A percentile compares a stretch with the other conserved stretches of the same genome.
These are phyloP conservation scores for Ilyonectria destructans DNA, from an alignment of 2,329 filamentous ascomycete species.

Conservation along the genomic window DNA sequence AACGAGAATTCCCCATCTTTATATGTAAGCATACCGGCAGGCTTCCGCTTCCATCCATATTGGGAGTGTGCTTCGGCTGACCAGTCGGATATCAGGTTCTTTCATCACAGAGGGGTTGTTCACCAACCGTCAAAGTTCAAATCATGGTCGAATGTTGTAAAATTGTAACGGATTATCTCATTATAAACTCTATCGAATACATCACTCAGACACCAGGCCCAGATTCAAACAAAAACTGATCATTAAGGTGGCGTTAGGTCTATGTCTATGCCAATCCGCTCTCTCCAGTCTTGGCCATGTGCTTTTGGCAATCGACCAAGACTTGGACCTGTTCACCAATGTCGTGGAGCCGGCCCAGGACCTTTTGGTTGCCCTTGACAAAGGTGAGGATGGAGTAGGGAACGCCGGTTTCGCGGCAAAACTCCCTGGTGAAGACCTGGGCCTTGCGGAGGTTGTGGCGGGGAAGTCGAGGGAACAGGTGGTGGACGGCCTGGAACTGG, in stretches of 20 bases:
- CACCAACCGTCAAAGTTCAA: too few species aligned
- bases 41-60: too few species aligned
- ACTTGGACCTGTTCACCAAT: conserved; percentile 74
- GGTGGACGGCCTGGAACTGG: conserved; percentile 82
- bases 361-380: conserved; percentile 73
- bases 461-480: conserved; percentile 79
- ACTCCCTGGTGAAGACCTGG: conserved; percentile 74
- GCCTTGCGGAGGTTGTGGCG: conserved; percentile 77
- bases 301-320: conserved; percentile 70
- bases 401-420: conserved; percentile 76
- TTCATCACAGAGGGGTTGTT: too few species aligned
- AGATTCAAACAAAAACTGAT: not conserved
- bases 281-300: conserved; percentile 65
- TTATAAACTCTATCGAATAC: too few species aligned
- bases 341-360: conserved; percentile 66
- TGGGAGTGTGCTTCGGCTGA: too few species aligned
- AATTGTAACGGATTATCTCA: too few species aligned
- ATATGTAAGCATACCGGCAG: too few species aligned
- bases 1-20: too few species aligned
- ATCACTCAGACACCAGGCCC: too few species aligned
- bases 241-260: conserved; percentile 10
- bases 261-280: conserved; percentile 54
- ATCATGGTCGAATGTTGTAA: too few species aligned
- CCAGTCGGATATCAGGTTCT: too few species aligned
- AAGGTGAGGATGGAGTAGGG: conserved; percentile 76